phyloP scores from a whole-genome alignment of 1,284 basidiomycete species.

The Bjerkandera adusta region DNA sequence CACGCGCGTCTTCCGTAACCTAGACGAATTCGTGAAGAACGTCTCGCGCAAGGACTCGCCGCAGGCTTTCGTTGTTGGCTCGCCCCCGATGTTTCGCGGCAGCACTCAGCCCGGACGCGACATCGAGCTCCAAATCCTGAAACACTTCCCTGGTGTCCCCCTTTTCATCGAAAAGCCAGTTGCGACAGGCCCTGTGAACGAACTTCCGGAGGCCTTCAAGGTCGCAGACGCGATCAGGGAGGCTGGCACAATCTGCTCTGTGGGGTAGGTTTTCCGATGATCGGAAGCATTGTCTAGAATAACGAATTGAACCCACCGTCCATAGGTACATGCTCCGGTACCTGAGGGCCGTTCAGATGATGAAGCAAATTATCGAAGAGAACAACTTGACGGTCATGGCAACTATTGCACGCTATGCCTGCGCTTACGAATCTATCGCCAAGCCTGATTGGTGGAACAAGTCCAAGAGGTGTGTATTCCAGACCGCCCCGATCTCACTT shows the following conservation, averaged over 20 bases:
- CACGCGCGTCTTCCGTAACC: conserved; percentile 84
- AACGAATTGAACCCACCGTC: too few relatives aligned
- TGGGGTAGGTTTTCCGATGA: conserved; percentile 63
- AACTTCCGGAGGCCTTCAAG: conserved; percentile 66
- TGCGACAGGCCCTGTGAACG: conserved; percentile 75
- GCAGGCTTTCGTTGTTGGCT: conserved; percentile 86
- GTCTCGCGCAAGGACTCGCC: conserved; percentile 61
- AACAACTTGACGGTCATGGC: conserved; percentile 97
- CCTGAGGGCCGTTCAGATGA: conserved; percentile 93
- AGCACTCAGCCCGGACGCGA: conserved; percentile 77
- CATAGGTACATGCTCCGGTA: conserved; percentile 88
- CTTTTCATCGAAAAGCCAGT: conserved; percentile 96
- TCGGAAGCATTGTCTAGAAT: too few relatives aligned
- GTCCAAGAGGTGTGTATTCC: conserved; percentile 70
- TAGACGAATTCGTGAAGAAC: conserved; percentile 84
- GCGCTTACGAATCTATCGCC: conserved; percentile 87
- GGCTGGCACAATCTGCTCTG: conserved; percentile 79
- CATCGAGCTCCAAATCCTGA: conserved; percentile 88
- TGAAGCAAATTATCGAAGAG: conserved; percentile 95
- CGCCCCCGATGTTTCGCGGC: conserved; percentile 92
- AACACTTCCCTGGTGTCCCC: conserved; percentile 87
- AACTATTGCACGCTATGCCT: conserved; percentile 93
- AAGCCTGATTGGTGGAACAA: conserved; percentile 99
- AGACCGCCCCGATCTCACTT: conserved; percentile 55
- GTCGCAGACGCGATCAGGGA: conserved; percentile 70